Evolutionary conservation across 305 asterid species (phyloP), one percentile per base, ranked within the genome.

Genomic region (Galium porrigens): DNA sequence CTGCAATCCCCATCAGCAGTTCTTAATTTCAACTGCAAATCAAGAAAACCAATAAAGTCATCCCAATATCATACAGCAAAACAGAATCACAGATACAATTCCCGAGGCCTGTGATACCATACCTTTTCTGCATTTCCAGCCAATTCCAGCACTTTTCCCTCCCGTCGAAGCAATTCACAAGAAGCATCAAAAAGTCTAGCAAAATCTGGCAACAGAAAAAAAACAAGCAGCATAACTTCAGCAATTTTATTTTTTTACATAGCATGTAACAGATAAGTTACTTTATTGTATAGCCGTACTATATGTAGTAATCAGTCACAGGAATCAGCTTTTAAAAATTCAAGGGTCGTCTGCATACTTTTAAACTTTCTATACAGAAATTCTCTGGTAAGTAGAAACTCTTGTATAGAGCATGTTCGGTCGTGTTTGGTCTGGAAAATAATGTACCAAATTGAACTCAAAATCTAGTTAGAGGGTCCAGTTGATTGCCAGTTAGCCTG

Each of bases 61-160:
- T 59, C 58, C 37, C 42, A 37, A 41, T 42, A 48, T 36, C 54
- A 29, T 0, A 63, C 12, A 44, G 34, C 68, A 51, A 58, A 63
- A 5, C 25, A n/a, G 57, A 55, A 8, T 62, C 56, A 8, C 22
- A 39, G 32, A 4, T 57, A 51, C 17, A 44, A 42, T 36, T 56
- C 36, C 33, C 29, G n/a, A 70, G 30, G 32, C 48, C 27, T 67
- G 29, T 41, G 53, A 53, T 37, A 58, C 44, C 17, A 44, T 82
- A 92, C 99, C 95, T 74, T 80, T 44, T 78, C 83, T 8, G 74
- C 34, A 61, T 78, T 74, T 48, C 62, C 89, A 33, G 58, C 30
- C 22, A 89, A 72, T 71, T 76, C 90, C 9, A 87, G 68, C 72
- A 36, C 65, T 61, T 71, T 87, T 95, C 95, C 86, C 77, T 89